Evolutionary conservation across 1,284 basidiomycete genomes (phyloP).

Genomic region (Ceratobasidium papillatum): DNA sequence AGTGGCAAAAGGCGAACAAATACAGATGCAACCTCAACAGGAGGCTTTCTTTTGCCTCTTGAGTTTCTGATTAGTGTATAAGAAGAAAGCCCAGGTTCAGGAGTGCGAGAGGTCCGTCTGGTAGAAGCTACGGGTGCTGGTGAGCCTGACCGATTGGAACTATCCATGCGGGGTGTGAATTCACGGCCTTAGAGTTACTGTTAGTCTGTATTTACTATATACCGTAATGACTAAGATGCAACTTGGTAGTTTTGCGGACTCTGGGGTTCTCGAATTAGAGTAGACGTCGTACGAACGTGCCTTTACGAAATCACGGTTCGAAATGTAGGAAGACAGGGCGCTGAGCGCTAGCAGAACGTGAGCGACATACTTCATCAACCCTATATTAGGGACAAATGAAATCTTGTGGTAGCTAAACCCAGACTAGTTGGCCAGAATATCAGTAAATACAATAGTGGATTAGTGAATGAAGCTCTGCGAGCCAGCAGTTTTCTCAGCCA

Average conservation of each 20-base stretch:
- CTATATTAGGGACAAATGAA: no score
- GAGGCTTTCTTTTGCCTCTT: neutral
- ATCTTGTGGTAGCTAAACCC: no score
- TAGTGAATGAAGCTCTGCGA: slow-evolving; percentile 44
- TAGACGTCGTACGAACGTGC: neutral
- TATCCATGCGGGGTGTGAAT: neutral
- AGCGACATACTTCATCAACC: neutral
- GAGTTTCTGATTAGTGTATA: neutral
- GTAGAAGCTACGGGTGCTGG: neutral
- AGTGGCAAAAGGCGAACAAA: slow-evolving; percentile 9
- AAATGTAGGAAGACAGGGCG: neutral
- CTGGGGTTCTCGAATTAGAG: neutral
- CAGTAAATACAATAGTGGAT: neutral
- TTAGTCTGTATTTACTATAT: neutral
- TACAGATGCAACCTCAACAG: neutral
- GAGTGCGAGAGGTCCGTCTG: slow-evolving; percentile 6
- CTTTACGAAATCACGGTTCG: neutral
- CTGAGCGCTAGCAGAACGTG: neutral
- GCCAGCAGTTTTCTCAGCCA: slow-evolving; percentile 62
- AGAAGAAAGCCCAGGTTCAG: slow-evolving; percentile 12
- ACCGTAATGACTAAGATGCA: neutral
- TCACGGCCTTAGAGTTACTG: neutral
- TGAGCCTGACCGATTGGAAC: neutral
- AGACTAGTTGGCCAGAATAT: no score
- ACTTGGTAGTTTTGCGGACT: neutral